phyloP scores from a whole-genome alignment of 140 eudicot species.

The Senecio squalidus region DNA sequence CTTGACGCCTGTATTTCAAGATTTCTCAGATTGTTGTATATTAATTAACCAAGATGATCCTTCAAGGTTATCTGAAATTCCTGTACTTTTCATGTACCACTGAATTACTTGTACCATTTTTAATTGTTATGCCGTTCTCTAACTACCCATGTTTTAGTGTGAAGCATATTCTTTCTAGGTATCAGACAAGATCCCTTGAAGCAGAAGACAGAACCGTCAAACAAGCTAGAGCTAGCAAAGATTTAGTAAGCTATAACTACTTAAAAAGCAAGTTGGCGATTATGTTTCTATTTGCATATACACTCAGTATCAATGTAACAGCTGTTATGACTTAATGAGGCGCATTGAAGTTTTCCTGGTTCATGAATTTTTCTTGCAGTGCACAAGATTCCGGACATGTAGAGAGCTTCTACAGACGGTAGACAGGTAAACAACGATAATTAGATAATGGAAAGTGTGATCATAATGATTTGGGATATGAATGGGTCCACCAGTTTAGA shows the following conservation, averaged over 20 bases:
- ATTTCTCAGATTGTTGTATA: too few species aligned
- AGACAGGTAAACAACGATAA: constrained; percentile 9
- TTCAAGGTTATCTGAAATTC: too few species aligned
- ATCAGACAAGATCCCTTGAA: not conserved
- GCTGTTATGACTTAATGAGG: not conserved
- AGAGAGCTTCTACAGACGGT: constrained; percentile 19
- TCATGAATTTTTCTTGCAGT: constrained; percentile 2
- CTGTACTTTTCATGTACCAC: not conserved
- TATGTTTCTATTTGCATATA: too few species aligned
- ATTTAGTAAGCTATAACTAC: not conserved
- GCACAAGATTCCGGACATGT: constrained; percentile 12
- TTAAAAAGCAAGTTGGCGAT: not conserved
- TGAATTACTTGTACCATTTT: too few species aligned
- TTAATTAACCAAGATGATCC: too few species aligned
- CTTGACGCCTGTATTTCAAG: too few species aligned
- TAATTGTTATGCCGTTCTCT: too few species aligned
- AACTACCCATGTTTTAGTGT: constrained; percentile 2
- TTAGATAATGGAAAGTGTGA: not conserved
- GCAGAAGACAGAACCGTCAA: not conserved
- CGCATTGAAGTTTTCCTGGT: not conserved
- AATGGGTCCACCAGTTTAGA: not conserved
- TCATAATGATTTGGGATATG: not conserved
- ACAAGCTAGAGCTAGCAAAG: not conserved
- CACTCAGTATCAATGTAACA: too few species aligned
- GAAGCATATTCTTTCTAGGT: constrained; percentile 5